Base-by-base conservation (phyloP, 176 grass and related monocot genomes). In the Oryza australiensis region DNA sequence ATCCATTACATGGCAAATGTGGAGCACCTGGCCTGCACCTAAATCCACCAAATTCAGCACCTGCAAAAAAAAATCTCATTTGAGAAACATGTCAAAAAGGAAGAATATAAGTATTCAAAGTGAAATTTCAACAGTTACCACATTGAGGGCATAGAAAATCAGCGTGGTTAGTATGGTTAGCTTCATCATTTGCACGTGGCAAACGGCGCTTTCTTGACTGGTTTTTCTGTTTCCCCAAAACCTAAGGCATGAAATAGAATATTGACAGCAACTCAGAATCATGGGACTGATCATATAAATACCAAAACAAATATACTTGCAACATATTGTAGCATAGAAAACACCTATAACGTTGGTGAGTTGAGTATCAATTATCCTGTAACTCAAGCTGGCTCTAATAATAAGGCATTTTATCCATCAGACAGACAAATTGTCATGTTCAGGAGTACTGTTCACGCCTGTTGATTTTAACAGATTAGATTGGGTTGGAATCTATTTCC, bases 81-180 rank as follows among this genome's bases (percentile, higher is more conserved):
- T 84, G 60, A 89, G 70, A 20, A 66, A 84, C 64, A 81, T 55
- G 37, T 62, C 18, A 13, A 27, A 35, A 70, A 70, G 66, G 32
- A 60, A 32, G 12, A 23, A 77, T 62, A 24, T 67, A 70, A 59
- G 62, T 64, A 69, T 40, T 64, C n/a, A 51, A 74, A 41, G 4
- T 7, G 1, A 26, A 53, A 62, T 73, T 67, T 66, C 23, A 37
- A 48, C 64, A 89, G 37, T 80, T 92, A 95, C 91, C 70, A 33
- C 96, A 99, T 30, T 99, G 96, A 82, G 76, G 90, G 74, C 96
- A 99, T 72, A 91, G 93, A 64, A 90, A 18, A 64, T 93, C 65
- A 1, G 41, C 43, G 62, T 83, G 80, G 69, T 76, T 80, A 1
- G 41, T 43, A 73, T 85, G 79, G 68, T 75, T 80, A 55, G 14